Percentiles rank a stretch among this genome's conserved stretches.
phyloP scores from a whole-genome alignment of 345 rosid genomes.

The Aegle marmelos region DNA sequence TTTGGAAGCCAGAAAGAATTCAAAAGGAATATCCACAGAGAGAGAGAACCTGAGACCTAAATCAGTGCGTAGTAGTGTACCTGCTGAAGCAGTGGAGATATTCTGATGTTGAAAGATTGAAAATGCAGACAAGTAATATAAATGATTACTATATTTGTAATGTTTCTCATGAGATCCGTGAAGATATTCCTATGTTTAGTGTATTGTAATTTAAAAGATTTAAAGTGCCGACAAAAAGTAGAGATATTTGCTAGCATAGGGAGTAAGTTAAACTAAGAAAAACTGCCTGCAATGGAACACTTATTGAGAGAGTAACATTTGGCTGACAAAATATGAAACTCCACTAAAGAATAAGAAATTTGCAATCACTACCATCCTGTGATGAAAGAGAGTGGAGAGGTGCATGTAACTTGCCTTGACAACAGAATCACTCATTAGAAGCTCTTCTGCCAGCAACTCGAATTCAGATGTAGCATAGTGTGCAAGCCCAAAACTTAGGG shows the following conservation, averaged over 20 bases:
- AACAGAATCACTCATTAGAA: constrained; percentile 66
- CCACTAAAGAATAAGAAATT: not conserved
- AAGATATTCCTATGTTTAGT: no score
- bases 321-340: not conserved
- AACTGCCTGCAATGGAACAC: not conserved
- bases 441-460: constrained; percentile 77
- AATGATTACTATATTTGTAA: not conserved
- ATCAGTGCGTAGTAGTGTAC: not conserved
- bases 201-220: no score
- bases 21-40: not conserved
- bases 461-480: constrained; percentile 60
- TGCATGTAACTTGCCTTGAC: constrained; percentile 46
- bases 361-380: not conserved
- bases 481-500: constrained; percentile 63
- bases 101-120: not conserved
- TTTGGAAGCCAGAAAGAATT: not conserved
- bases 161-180: no score
- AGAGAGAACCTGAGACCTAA: not conserved
- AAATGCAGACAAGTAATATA: not conserved
- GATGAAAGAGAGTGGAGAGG: not conserved
- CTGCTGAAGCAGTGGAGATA: not conserved
- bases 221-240: no score
- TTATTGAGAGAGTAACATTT: not conserved
- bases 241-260: not conserved
- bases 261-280: not conserved